phyloP scores from a whole-genome alignment of 352 stramenopile species.

The Phytophthora niederhauseri region DNA sequence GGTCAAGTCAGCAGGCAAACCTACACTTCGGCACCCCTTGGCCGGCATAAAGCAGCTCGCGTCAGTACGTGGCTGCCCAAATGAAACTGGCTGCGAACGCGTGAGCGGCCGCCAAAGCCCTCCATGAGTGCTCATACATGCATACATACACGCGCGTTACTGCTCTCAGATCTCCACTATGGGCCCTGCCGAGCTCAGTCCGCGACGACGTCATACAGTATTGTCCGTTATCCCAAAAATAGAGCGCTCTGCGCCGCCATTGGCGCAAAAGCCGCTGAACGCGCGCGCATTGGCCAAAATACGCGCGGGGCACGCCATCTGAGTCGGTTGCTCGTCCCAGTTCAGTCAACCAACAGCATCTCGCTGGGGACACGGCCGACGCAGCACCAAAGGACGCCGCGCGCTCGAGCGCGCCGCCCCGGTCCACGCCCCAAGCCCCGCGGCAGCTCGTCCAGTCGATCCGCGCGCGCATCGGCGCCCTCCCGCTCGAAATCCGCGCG shows the following conservation, averaged over 20 bases:
- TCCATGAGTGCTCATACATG: no score
- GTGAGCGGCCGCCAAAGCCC: not conserved
- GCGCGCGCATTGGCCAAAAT: not conserved
- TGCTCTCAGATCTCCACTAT: not conserved
- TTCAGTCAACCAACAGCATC: constrained; percentile 30
- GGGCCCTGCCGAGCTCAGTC: not conserved
- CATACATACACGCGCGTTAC: not conserved
- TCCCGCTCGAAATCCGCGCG: constrained; percentile 12
- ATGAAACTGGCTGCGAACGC: constrained; percentile 4
- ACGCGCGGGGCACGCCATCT: constrained; percentile 12
- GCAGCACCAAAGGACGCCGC: constrained; percentile 29
- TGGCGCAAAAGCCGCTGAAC: constrained; percentile 11
- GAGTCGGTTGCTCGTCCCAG: constrained; percentile 35
- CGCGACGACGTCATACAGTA: constrained; percentile 1
- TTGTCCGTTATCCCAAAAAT: constrained; percentile 36
- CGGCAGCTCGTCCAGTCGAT: not conserved
- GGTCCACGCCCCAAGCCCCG: not conserved
- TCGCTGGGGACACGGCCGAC: constrained; percentile 24
- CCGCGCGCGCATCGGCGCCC: not conserved
- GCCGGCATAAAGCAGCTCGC: constrained; percentile 19
- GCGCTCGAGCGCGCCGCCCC: not conserved
- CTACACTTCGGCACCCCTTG: constrained; percentile 19
- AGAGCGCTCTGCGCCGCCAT: constrained; percentile 4
- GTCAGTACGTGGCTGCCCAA: constrained; percentile 11
- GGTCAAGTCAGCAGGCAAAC: not conserved